Conservation (phyloP, 768 basidiomycete species). For the Naganishia antarctica region DNA sequence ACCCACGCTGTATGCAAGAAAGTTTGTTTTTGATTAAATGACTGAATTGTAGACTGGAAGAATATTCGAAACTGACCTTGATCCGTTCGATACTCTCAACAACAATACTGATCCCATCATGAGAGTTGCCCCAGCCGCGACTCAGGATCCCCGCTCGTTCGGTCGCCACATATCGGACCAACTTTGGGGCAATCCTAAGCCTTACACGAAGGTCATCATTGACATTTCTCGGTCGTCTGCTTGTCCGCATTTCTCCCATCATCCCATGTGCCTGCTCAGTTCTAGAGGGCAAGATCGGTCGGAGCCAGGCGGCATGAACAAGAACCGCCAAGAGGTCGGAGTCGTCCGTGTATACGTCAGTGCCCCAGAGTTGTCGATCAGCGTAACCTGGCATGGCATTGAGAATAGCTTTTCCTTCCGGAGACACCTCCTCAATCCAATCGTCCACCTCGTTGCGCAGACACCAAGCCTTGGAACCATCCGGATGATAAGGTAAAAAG, state of each 20-base stretch:
- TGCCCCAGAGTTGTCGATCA: slow-evolving; percentile 50
- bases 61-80: slow-evolving; percentile 40
- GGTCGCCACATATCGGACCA: slow-evolving; percentile 49
- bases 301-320: slow-evolving; percentile 51
- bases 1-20: slow-evolving; percentile 7
- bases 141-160: slow-evolving; percentile 48
- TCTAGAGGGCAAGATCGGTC: slow-evolving; percentile 26
- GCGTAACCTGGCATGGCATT: slow-evolving; percentile 17
- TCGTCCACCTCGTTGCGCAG: slow-evolving; percentile 37
- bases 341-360: slow-evolving; percentile 54
- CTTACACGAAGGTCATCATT: slow-evolving; percentile 36
- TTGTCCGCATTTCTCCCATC: neutral
- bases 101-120: slow-evolving; percentile 51
- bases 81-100: slow-evolving; percentile 47
- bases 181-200: slow-evolving; percentile 48
- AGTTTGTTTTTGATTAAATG: neutral
- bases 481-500: slow-evolving; percentile 29
- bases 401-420: slow-evolving; percentile 10
- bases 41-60: neutral
- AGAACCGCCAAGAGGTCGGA: slow-evolving; percentile 50
- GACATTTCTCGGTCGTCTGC: neutral
- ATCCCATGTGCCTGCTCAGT: neutral
- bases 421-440: slow-evolving; percentile 35
- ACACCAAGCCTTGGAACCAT: slow-evolving; percentile 31
- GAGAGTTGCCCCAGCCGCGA: slow-evolving; percentile 52